Evolutionary conservation across 371 early-diverging fungal genomes (phyloP), one percentile per base, ranked within the genome.

Genomic region (Mucor racemosus): DNA sequence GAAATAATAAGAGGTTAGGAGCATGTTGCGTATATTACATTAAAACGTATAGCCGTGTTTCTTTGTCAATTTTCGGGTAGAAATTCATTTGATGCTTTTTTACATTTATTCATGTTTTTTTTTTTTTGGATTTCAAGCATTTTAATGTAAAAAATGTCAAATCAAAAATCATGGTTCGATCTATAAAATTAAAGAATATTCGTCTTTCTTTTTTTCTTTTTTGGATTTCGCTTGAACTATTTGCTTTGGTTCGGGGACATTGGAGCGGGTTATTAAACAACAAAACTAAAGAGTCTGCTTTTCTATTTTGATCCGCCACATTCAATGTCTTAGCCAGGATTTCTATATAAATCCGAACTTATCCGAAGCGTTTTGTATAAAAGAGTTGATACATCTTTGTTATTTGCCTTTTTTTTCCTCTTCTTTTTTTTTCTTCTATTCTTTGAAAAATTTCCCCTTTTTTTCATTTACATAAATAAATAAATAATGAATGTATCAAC

Each of bases 271-370:
- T 35, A 55, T 55, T 38, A 38, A 38, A 38, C 38, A 9, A 38
- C 7, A 38, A 9, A 11, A 7, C 38, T 38, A 21, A 15, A 33
- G 15, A 35, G 50, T 26, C 19, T 44, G 44, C 44, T 50, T 50
- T 26, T 50, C 50, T 50, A 50, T 35, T 55, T 34, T 35, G 55
- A 55, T 55, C 55, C 55, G 55, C 55, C n/a, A 55, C 55, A 55
- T 55, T 55, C 8, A 15, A n/a, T 55, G 55, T 55, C 55, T 55
- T 33, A 55, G 55, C 55, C 55, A 55, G 55, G 31, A 55, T 55
- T 55, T 55, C 55, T n/a, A 55, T 55, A 55, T 34, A 55, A 55
- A 55, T 55, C 55, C 55, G 55, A 55, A 55, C 55, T 55, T 55
- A 55, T 55, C 55, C 55, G 55, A 55, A 35, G 31, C 17, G 31